Conservation (phyloP, 179 eudicot genomes). For the Actinidia polygama region DNA sequence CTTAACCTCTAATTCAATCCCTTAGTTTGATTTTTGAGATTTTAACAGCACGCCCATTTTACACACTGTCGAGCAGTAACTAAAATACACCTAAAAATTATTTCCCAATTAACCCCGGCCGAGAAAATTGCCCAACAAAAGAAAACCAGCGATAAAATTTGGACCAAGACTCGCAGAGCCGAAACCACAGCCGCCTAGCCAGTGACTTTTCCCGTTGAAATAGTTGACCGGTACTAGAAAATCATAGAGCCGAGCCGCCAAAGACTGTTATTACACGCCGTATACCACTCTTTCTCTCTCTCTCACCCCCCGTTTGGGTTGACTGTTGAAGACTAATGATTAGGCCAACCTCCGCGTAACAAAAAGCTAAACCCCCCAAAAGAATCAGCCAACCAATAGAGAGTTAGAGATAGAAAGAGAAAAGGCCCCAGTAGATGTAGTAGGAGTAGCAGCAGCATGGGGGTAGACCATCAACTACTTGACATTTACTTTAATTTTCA, state of each 20-base stretch:
- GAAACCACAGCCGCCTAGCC: background rate
- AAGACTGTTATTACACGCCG: background rate
- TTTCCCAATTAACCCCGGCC: background rate
- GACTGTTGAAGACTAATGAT: conserved; percentile 35
- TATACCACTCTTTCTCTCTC: background rate
- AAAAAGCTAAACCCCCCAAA: conserved; percentile 19
- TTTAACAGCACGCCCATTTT: too few relatives aligned
- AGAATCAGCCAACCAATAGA: background rate
- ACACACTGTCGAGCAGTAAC: too few relatives aligned
- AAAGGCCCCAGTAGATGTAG: too few relatives aligned
- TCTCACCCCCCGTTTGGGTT: conserved; percentile 17
- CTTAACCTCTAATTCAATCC: too few relatives aligned
- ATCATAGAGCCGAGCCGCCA: conserved; percentile 24
- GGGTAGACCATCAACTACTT: too few relatives aligned
- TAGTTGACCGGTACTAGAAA: conserved; percentile 1
- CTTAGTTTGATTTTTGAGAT: too few relatives aligned
- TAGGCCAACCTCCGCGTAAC: conserved; percentile 29
- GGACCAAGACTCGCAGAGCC: background rate
- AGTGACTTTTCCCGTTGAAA: conserved; percentile 17
- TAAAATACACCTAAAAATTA: too few relatives aligned
- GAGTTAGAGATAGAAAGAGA: background rate
- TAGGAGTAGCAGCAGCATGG: too few relatives aligned
- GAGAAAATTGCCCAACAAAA: background rate
- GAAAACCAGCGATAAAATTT: too few relatives aligned
- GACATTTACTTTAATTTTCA: too few relatives aligned